Evolutionary conservation across 164 flowering plant genomes (phyloP).

Genomic region (Macadamia tetraphylla): DNA sequence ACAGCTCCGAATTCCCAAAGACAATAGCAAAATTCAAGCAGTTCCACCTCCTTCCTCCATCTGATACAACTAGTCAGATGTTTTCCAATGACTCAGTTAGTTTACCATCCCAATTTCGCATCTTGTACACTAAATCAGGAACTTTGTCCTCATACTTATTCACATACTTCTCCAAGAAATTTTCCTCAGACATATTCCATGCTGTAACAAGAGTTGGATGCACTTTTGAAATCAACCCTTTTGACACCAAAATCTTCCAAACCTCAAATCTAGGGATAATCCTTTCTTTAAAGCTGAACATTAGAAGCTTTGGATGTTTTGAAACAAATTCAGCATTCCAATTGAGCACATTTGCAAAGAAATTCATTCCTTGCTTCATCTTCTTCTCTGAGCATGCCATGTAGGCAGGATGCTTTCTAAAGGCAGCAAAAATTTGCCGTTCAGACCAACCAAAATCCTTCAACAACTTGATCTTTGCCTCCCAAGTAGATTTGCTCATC

Average conservation of each 20-base stretch:
- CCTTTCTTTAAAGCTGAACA: background rate
- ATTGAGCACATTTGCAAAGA: background rate
- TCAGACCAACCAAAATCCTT: constrained; percentile 14
- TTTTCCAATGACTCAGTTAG: no score
- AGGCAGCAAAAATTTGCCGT: constrained; percentile 5
- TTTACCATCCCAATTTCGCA: no score
- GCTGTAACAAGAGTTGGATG: background rate
- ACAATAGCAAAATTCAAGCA: no score
- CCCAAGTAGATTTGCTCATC: constrained; percentile 10
- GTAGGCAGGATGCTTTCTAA: constrained; percentile 1
- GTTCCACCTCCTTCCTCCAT: no score
- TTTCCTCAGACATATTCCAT: background rate
- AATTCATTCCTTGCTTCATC: constrained; percentile 6
- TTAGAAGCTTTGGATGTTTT: background rate
- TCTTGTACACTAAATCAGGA: background rate
- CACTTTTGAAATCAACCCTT: background rate
- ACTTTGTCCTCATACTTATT: background rate
- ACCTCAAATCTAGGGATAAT: background rate
- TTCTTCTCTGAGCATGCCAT: constrained; percentile 4
- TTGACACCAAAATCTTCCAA: background rate
- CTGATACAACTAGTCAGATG: no score
- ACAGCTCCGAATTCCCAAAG: no score
- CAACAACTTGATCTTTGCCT: constrained; percentile 7
- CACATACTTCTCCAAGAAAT: constrained; percentile 1
- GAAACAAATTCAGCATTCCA: background rate